Conservation (phyloP, 139 green algal species). For the Medakamo hakoo region DNA sequence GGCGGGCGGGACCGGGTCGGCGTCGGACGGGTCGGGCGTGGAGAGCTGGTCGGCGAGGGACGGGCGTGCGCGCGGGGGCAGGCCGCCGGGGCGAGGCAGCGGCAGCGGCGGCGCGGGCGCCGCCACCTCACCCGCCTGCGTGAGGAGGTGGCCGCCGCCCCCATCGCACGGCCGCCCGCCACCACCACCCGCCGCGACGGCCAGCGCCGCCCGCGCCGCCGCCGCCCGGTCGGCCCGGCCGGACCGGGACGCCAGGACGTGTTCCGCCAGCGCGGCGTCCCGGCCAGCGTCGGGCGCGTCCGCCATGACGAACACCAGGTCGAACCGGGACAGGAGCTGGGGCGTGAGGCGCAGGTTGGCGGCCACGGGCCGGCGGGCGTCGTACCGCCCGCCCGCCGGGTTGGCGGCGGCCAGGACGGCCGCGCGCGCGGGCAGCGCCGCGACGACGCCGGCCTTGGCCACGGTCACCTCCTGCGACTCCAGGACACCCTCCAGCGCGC, state of each 20-base stretch:
- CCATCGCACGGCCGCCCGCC: neutral
- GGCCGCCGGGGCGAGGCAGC: slow-evolving; percentile 3
- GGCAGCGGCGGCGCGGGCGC: slow-evolving; percentile 3
- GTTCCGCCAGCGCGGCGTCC: slow-evolving; percentile 64
- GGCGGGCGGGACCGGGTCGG: slow-evolving; percentile 36
- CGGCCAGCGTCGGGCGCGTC: slow-evolving; percentile 59
- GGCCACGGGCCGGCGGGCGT: slow-evolving; percentile 24
- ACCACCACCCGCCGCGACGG: neutral
- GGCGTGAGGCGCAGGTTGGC: slow-evolving; percentile 70
- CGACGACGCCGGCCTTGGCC: slow-evolving; percentile 81
- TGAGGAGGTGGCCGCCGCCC: slow-evolving; percentile 5
- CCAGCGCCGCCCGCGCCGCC: slow-evolving; percentile 20
- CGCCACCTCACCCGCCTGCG: neutral
- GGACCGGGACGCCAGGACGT: slow-evolving; percentile 74
- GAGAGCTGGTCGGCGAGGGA: slow-evolving; percentile 8
- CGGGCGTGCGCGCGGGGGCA: slow-evolving; percentile 3
- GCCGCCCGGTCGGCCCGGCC: slow-evolving; percentile 21
- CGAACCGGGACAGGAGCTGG: slow-evolving; percentile 76
- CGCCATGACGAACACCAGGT: slow-evolving; percentile 85
- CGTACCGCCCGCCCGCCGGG: slow-evolving; percentile 61
- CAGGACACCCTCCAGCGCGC: slow-evolving; percentile 77
- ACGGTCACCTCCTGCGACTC: slow-evolving; percentile 76
- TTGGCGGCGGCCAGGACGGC: slow-evolving; percentile 85
- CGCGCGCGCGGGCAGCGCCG: slow-evolving; percentile 69
- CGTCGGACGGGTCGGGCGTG: slow-evolving; percentile 13